phyloP scores from a whole-genome alignment of 192 early-diverging fungal genomes.

The Jimgerdemannia lactiflua region DNA sequence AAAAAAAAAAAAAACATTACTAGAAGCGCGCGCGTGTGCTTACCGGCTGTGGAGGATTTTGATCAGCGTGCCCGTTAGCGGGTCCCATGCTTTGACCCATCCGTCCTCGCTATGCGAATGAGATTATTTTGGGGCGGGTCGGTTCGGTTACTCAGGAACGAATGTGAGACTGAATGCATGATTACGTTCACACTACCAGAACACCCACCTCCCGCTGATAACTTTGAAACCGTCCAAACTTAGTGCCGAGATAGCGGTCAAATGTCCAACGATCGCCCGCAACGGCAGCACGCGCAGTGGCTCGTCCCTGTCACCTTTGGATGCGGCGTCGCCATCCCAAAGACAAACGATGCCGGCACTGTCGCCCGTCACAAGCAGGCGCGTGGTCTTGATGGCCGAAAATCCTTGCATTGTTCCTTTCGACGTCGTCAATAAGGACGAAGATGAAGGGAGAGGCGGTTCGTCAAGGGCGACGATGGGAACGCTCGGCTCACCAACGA shows the following conservation, averaged over 20 bases:
- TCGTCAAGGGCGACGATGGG: conserved; percentile 5
- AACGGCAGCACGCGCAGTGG: conserved; percentile 14
- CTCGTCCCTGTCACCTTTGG: conserved; percentile 28
- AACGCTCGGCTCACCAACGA: conserved; percentile 3
- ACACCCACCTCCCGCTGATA: conserved; percentile 22
- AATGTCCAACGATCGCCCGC: conserved; percentile 15
- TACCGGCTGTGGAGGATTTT: conserved; percentile 36
- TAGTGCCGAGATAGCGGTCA: conserved; percentile 20
- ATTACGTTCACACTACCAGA: background rate
- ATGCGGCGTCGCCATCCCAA: conserved; percentile 44
- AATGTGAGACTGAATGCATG: too few relatives aligned
- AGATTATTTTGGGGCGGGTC: background rate
- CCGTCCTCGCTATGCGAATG: conserved; percentile 44
- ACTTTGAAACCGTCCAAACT: conserved; percentile 35
- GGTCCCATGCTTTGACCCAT: conserved; percentile 52
- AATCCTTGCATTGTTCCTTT: background rate
- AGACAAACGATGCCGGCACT: conserved; percentile 45
- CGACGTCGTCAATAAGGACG: background rate
- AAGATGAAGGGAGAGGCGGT: background rate
- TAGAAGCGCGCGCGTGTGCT: background rate
- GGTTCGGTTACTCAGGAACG: too few relatives aligned
- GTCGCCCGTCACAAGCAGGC: conserved; percentile 50
- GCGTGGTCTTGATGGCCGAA: background rate
- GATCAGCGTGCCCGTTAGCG: conserved; percentile 44
- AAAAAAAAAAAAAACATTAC: background rate